phyloP scores from a whole-genome alignment of 306 rosid genomes.

The Vigna reflexopilosa region DNA sequence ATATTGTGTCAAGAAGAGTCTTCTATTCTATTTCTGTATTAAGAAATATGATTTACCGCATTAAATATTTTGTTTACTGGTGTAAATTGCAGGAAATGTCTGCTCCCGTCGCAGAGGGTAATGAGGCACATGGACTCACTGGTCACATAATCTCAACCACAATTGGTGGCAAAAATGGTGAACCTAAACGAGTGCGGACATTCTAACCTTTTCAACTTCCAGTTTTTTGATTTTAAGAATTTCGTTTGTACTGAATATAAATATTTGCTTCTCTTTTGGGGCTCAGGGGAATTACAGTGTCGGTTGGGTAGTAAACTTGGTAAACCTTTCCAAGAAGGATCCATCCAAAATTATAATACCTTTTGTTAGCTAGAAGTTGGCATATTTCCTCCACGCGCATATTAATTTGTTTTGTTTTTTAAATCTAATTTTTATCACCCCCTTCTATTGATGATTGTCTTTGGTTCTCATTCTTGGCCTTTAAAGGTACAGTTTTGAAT shows the following conservation, averaged over 20 bases:
- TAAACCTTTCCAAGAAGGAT: slow-evolving; percentile 11
- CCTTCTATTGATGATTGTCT: background rate
- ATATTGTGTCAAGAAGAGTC: slow-evolving; percentile 29
- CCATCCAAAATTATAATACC: background rate
- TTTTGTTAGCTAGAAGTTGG: background rate
- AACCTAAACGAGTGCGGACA: slow-evolving; percentile 78
- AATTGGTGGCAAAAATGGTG: slow-evolving; percentile 97
- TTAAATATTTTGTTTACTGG: slow-evolving; percentile 32
- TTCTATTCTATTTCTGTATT: slow-evolving; percentile 20
- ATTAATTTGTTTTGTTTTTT: background rate
- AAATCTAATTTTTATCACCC: background rate
- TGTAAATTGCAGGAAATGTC: slow-evolving; percentile 83
- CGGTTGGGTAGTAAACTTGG: slow-evolving; percentile 6
- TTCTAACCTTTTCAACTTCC: slow-evolving; percentile 32
- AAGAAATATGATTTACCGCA: slow-evolving; percentile 25
- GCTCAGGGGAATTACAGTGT: background rate
- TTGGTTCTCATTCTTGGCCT: background rate
- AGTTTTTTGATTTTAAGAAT: background rate
- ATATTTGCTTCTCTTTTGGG: slow-evolving; percentile 16
- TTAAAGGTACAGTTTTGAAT: background rate
- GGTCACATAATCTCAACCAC: slow-evolving; percentile 95
- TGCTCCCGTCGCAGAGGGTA: slow-evolving; percentile 67
- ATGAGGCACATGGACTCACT: slow-evolving; percentile 78
- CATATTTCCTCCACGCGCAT: background rate
- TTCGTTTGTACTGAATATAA: background rate